Evolutionary conservation across 257 asterid species (phyloP).

Genomic region (Ilex aquifolium): DNA sequence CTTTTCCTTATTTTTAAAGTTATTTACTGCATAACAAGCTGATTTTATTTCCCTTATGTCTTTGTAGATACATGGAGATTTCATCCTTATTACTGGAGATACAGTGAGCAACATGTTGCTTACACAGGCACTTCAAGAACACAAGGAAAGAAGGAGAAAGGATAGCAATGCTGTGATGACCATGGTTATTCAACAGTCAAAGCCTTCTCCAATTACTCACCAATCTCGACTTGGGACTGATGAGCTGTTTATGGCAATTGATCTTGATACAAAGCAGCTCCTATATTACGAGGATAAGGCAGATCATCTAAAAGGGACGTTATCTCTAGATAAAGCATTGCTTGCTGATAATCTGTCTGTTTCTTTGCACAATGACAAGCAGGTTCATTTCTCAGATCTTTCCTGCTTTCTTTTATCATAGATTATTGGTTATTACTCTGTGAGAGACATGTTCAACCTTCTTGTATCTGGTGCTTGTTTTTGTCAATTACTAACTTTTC

Average conservation of each 20-base stretch:
- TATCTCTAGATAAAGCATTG: slow-evolving; percentile 65
- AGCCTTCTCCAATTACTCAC: slow-evolving; percentile 69
- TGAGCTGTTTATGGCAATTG: slow-evolving; percentile 84
- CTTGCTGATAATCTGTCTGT: slow-evolving; percentile 59
- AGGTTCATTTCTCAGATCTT: slow-evolving; percentile 45
- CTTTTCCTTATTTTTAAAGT: slow-evolving; percentile 8
- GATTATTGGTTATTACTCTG: not conserved
- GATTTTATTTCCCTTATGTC: slow-evolving; percentile 12
- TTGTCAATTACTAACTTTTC: too few species aligned
- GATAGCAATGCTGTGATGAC: slow-evolving; percentile 95
- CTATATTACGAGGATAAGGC: slow-evolving; percentile 81
- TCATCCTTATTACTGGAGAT: slow-evolving; percentile 89
- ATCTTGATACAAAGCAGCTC: slow-evolving; percentile 85
- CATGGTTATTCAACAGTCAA: slow-evolving; percentile 77
- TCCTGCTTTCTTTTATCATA: slow-evolving; percentile 12
- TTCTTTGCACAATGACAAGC: slow-evolving; percentile 83
- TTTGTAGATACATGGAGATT: slow-evolving; percentile 83
- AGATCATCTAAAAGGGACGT: slow-evolving; percentile 44
- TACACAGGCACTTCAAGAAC: slow-evolving; percentile 65
- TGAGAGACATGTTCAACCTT: not conserved
- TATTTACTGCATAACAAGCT: slow-evolving; percentile 5
- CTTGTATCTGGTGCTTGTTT: not conserved
- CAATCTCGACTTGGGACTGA: slow-evolving; percentile 96
- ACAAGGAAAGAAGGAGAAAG: slow-evolving; percentile 78
- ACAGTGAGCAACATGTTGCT: slow-evolving; percentile 97